A percentile compares a stretch with the other conserved stretches of the same genome.
Conservation (phyloP, 495 filamentous ascomycete species). For the Aspergillus baeticus region DNA sequence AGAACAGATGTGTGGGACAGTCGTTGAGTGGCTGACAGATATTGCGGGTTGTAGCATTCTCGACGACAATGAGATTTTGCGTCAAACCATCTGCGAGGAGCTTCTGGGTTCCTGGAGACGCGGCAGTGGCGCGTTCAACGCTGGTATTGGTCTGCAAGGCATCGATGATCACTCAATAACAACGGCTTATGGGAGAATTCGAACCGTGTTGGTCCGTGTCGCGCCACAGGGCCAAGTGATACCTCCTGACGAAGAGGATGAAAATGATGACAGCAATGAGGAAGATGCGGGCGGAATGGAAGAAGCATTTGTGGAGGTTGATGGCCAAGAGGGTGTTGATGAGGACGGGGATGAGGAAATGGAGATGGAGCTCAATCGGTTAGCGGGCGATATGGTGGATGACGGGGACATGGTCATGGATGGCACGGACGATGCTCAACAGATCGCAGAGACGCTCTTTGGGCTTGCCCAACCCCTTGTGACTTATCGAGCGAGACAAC, state of each 20-base stretch:
- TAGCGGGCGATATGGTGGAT: constrained; percentile 34
- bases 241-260: constrained; percentile 46
- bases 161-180: constrained; percentile 81
- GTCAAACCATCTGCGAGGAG: constrained; percentile 83
- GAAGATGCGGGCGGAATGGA: constrained; percentile 34
- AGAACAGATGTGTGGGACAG: constrained; percentile 97
- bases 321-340: constrained; percentile 24
- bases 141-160: constrained; percentile 77
- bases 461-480: constrained; percentile 29
- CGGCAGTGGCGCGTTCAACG: constrained; percentile 83
- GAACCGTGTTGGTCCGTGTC: constrained; percentile 40
- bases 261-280: constrained; percentile 42
- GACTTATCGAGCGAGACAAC: constrained; percentile 3
- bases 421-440: constrained; percentile 60
- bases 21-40: constrained; percentile 93
- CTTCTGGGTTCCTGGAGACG: constrained; percentile 81
- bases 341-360: constrained; percentile 32
- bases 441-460: constrained; percentile 65
- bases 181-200: constrained; percentile 33
- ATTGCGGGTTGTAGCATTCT: constrained; percentile 89
- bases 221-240: constrained; percentile 39
- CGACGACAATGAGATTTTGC: constrained; percentile 73
- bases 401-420: constrained; percentile 54
- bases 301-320: constrained; percentile 49
- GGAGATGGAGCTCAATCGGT: constrained; percentile 24